Percentiles rank a stretch among this genome's conserved stretches.
These are phyloP conservation scores for Linderniella brevidens DNA, from an alignment of 257 asterid species.

Conservation along the genomic window DNA sequence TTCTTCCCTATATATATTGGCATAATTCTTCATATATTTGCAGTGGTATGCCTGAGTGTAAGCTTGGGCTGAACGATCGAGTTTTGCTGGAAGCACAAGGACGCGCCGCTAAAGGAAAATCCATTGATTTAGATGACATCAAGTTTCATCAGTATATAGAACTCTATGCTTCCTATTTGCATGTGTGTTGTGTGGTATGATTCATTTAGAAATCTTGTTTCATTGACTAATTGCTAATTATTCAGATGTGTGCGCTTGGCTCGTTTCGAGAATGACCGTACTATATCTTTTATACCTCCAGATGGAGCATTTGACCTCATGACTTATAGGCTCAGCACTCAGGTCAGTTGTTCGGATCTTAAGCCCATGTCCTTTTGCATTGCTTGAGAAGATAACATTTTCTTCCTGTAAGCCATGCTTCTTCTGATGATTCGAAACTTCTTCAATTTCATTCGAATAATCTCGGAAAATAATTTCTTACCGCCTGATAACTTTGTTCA, in stretches of 20 bases:
- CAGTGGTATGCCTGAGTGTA: conserved; percentile 99
- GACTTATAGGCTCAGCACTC: conserved; percentile 98
- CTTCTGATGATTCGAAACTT: too few species aligned
- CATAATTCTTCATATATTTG: conserved; percentile 9
- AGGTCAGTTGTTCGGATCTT: conserved; percentile 30
- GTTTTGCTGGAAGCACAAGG: conserved; percentile 97
- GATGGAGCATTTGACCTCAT: conserved; percentile 99
- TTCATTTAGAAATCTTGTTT: conserved; percentile 1
- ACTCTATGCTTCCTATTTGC: not conserved
- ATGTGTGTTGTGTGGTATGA: not conserved
- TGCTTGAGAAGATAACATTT: not conserved
- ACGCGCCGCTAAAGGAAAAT: conserved; percentile 80
- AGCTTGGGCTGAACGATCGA: conserved; percentile 97
- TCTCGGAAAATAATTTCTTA: too few species aligned
- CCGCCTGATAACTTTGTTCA: too few species aligned
- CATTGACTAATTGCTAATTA: conserved; percentile 10
- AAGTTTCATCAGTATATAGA: conserved; percentile 90
- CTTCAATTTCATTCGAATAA: too few species aligned
- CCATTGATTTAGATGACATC: conserved; percentile 97
- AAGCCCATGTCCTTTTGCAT: conserved; percentile 3
- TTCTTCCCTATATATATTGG: conserved; percentile 8
- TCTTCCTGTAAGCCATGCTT: not conserved
- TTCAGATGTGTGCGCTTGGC: conserved; percentile 97
- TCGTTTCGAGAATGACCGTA: conserved; percentile 90
- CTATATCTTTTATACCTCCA: conserved; percentile 95